phyloP scores from a whole-genome alignment of 805 yeast genomes.

The Barnettozyma pratensis region DNA sequence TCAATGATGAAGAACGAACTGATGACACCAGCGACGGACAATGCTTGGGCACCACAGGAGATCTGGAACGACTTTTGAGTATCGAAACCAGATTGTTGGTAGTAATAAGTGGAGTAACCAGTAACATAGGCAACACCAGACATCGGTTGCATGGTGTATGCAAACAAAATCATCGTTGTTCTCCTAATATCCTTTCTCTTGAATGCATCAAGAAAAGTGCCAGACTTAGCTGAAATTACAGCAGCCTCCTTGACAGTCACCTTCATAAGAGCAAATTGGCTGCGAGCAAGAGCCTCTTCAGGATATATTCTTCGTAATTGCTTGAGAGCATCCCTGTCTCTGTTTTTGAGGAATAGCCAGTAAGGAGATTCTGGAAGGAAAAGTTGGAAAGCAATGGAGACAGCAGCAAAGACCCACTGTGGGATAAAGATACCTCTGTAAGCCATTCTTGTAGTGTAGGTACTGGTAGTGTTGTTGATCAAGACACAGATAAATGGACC shows the following conservation, averaged over 20 bases:
- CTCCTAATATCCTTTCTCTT: constrained; percentile 39
- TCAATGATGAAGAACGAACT: constrained; percentile 29
- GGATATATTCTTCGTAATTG: constrained; percentile 23
- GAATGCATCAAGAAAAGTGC: constrained; percentile 38
- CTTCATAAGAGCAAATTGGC: constrained; percentile 28
- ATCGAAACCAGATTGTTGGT: constrained; percentile 40
- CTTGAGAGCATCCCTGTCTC: constrained; percentile 28
- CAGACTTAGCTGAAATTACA: constrained; percentile 24
- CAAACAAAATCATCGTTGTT: constrained; percentile 31
- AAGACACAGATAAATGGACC: constrained; percentile 34
- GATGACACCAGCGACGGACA: constrained; percentile 29
- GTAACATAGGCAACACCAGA: constrained; percentile 40
- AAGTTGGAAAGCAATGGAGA: constrained; percentile 25
- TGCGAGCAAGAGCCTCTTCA: constrained; percentile 19
- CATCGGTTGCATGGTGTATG: constrained; percentile 37
- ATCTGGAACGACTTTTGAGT: constrained; percentile 36
- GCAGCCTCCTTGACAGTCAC: constrained; percentile 25
- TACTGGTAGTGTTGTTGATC: constrained; percentile 20
- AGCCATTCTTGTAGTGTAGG: constrained; percentile 23
- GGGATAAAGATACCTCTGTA: constrained; percentile 32
- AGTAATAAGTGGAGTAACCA: constrained; percentile 44
- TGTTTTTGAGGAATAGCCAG: constrained; percentile 34
- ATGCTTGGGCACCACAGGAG: constrained; percentile 30
- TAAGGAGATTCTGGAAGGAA: constrained; percentile 42
- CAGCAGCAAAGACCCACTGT: constrained; percentile 15